Percentiles rank a stretch among this genome's conserved stretches.
These are phyloP conservation scores for Pseudogymnoascus sp. DNA, from an alignment of 2,329 filamentous ascomycete species.

Conservation along the genomic window DNA sequence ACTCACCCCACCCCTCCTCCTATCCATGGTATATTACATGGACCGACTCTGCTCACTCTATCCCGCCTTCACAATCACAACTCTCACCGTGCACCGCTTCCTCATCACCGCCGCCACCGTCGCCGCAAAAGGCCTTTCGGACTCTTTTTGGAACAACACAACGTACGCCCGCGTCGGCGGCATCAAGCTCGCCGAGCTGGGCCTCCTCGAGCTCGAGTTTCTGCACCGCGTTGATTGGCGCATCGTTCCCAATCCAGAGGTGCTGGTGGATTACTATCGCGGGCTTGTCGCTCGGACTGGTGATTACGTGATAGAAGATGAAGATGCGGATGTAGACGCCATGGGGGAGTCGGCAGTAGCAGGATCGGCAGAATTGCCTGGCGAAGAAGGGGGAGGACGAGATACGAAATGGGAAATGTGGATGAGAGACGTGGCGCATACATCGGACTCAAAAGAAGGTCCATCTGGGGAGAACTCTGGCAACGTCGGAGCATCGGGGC, in stretches of 20 bases:
- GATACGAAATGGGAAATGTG: constrained; percentile 24
- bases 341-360: constrained; percentile 28
- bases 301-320: constrained; percentile 42
- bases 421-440: constrained; percentile 24
- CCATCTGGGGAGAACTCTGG: neutral
- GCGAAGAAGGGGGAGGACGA: neutral
- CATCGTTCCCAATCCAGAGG: constrained; percentile 91
- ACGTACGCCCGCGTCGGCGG: constrained; percentile 92
- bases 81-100: constrained; percentile 92
- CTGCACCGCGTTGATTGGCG: constrained; percentile 89
- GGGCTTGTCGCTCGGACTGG: constrained; percentile 65
- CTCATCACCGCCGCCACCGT: constrained; percentile 93
- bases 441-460: constrained; percentile 3
- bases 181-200: constrained; percentile 81
- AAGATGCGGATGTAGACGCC: constrained; percentile 24
- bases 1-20: constrained; percentile 81
- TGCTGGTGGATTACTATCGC: constrained; percentile 85
- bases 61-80: constrained; percentile 91
- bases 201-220: constrained; percentile 87
- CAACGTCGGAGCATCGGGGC: neutral
- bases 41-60: constrained; percentile 89
- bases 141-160: constrained; percentile 97
- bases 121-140: constrained; percentile 88
- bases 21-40: constrained; percentile 99
- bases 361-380: constrained; percentile 26